Base-by-base conservation (phyloP, 441 rosid species). In the Gossypium gossypioides region DNA sequence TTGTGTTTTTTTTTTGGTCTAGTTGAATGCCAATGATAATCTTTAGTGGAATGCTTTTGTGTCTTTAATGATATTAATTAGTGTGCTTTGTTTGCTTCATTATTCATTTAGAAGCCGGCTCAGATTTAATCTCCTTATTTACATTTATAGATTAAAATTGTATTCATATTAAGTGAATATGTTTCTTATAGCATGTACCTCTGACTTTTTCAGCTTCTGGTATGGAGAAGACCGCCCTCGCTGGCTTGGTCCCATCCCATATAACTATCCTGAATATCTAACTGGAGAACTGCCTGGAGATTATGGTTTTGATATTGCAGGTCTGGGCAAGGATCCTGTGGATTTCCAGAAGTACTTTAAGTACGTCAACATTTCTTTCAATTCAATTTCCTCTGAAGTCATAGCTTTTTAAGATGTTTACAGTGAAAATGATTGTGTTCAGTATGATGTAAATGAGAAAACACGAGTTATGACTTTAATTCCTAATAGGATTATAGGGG, bases 181-280 rank as follows among this genome's bases (percentile, higher is more conserved):
- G n/a, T 58, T 10, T 22, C 32, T 56, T 56, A 56, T 13, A 2
- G 66, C 75, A 66, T 70, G 56, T 74, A 70, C 68, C 4, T 74
- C 74, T 54, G 69, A 55, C 70, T 77, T 78, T 40, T 52, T 75
- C 91, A 93, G 96, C 83, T 75, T 75, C 67, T 91, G 97, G 96
- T 90, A 93, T 58, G 98, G 98, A 66, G 86, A 88, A 77, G 85
- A 79, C 27, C 90, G 97, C 52, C 98, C 98, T 0, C 88, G 90
- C 48, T 93, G 98, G 98, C 93, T 93, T 80, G 98, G 97, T 77
- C 94, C 97, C 52, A 81, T 93, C 71, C 87, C 93, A 7, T 93
- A 81, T 74, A 84, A 85, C 51, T 93, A 91, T 71, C 97, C 97
- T 5, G 42, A 81, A 12, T 75, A 93, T 79, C 95, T 93, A 34